Conservation (phyloP, 2,329 filamentous ascomycete species). For the Phaeosphaeriaceae sp. region DNA sequence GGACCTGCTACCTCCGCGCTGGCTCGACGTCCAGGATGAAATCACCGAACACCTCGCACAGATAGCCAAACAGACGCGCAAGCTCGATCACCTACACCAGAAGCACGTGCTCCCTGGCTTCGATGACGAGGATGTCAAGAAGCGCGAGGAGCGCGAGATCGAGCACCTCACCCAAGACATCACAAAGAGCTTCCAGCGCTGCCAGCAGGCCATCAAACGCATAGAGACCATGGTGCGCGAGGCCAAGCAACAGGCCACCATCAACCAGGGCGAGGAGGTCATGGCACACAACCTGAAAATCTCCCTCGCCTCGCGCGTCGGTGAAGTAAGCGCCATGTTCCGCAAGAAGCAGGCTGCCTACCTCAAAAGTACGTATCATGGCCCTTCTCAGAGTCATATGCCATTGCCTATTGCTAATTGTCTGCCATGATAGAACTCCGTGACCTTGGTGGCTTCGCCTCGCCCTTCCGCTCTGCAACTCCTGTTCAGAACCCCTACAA, state of each 20-base stretch:
- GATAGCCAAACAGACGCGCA: conserved; percentile 81
- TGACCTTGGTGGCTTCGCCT: conserved; percentile 54
- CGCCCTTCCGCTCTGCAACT: conserved; percentile 54
- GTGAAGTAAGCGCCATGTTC: conserved; percentile 90
- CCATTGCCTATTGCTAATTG: background rate
- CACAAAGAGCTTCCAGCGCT: conserved; percentile 86
- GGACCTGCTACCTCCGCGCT: conserved; percentile 92
- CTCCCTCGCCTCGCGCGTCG: conserved; percentile 83
- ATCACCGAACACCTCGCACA: conserved; percentile 81
- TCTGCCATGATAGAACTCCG: conserved; percentile 46
- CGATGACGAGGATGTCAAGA: conserved; percentile 91
- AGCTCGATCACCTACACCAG: conserved; percentile 90
- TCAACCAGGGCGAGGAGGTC: conserved; percentile 84
- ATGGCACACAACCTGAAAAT: conserved; percentile 98
- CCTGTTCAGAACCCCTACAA: conserved; percentile 69
- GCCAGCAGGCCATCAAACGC: conserved; percentile 85
- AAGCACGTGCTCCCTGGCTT: conserved; percentile 97
- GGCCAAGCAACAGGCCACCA: conserved; percentile 71
- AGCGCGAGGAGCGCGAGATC: conserved; percentile 85
- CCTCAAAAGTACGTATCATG: conserved; percentile 74
- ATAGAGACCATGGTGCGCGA: conserved; percentile 89
- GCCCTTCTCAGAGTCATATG: background rate
- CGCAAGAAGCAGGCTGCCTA: conserved; percentile 98
- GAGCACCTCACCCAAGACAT: conserved; percentile 89
- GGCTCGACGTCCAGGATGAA: conserved; percentile 94